These are phyloP conservation scores for Helminthosporium solani DNA, from an alignment of 2,329 filamentous ascomycete genomes.

Conservation along the genomic window DNA sequence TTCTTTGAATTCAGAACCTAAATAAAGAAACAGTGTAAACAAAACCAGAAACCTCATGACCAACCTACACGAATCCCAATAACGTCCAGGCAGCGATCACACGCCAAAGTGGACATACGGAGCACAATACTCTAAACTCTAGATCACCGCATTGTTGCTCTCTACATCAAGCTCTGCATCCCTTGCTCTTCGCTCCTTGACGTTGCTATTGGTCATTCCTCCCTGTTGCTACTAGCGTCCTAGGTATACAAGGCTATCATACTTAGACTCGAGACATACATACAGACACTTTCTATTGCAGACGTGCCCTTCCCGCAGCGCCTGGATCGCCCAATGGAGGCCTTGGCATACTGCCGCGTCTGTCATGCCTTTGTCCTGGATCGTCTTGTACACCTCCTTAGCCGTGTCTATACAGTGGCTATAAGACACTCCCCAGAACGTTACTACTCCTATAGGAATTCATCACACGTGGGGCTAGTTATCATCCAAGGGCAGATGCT, in stretches of 20 bases:
- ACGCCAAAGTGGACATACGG: constrained; percentile 5
- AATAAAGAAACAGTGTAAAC: too few species aligned
- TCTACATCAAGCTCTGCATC: constrained; percentile 1
- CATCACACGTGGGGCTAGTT: constrained; percentile 8
- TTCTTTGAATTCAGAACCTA: too few species aligned
- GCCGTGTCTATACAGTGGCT: constrained; percentile 34
- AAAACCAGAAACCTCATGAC: background rate
- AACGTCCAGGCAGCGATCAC: background rate
- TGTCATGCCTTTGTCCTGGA: constrained; percentile 6
- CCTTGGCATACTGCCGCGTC: constrained; percentile 7
- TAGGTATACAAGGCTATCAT: too few species aligned
- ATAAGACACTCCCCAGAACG: constrained; percentile 45
- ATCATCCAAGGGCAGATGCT: background rate
- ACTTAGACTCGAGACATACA: too few species aligned
- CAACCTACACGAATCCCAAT: background rate
- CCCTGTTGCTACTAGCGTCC: too few species aligned
- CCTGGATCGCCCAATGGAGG: constrained; percentile 9
- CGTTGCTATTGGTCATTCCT: background rate
- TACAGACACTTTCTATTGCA: too few species aligned
- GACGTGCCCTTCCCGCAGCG: background rate
- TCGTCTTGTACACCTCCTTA: constrained; percentile 24
- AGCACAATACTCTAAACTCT: constrained; percentile 1
- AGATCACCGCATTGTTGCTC: background rate
- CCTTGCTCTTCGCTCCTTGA: background rate
- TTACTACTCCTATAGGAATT: constrained; percentile 11